A percentile compares a stretch with the other conserved stretches of the same genome.
These are phyloP conservation scores for Puccinia novopanici DNA, from an alignment of 1,284 basidiomycete species.

Conservation along the genomic window DNA sequence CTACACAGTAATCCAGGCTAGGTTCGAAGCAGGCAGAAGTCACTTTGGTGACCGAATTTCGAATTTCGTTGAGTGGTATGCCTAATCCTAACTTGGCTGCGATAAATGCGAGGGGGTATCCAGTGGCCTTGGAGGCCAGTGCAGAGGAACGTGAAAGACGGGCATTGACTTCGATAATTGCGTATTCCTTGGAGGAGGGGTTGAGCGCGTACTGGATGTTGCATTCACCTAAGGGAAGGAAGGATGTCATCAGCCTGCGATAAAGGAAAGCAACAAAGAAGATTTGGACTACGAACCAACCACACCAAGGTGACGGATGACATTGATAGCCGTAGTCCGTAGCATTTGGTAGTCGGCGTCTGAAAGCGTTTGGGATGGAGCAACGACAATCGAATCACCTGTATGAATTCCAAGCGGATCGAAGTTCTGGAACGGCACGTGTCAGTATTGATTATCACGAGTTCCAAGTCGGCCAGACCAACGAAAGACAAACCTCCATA, in stretches of 20 bases:
- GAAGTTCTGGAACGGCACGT: conserved; percentile 72
- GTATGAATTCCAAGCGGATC: conserved; percentile 98
- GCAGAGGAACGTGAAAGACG: conserved; percentile 97
- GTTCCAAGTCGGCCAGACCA: conserved; percentile 7
- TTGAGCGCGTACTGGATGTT: conserved; percentile 99
- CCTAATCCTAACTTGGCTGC: conserved; percentile 96
- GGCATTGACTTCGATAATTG: conserved; percentile 99
- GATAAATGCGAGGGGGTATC: conserved; percentile 96
- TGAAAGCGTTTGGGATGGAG: conserved; percentile 96
- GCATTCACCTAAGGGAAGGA: conserved; percentile 69
- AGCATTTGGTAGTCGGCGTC: conserved; percentile 99
- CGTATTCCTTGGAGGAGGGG: conserved; percentile 91
- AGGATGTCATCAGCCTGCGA: conserved; percentile 11
- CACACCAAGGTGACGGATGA: conserved; percentile 94
- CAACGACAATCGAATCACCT: conserved; percentile 98
- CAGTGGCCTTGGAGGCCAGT: conserved; percentile 95
- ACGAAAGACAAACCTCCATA: conserved; percentile 78
- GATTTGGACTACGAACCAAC: conserved; percentile 63
- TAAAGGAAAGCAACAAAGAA: not conserved
- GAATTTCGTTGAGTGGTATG: conserved; percentile 95
- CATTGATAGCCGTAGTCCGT: conserved; percentile 94
- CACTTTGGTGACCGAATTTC: conserved; percentile 93
- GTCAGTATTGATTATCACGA: conserved; percentile 19
- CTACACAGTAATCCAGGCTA: conserved; percentile 92
- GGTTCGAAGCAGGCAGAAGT: conserved; percentile 98